A percentile compares a stretch with the other conserved stretches of the same genome.
These are phyloP conservation scores for Colletotrichum sp. DNA, from an alignment of 2,329 filamentous ascomycete species.

Conservation along the genomic window DNA sequence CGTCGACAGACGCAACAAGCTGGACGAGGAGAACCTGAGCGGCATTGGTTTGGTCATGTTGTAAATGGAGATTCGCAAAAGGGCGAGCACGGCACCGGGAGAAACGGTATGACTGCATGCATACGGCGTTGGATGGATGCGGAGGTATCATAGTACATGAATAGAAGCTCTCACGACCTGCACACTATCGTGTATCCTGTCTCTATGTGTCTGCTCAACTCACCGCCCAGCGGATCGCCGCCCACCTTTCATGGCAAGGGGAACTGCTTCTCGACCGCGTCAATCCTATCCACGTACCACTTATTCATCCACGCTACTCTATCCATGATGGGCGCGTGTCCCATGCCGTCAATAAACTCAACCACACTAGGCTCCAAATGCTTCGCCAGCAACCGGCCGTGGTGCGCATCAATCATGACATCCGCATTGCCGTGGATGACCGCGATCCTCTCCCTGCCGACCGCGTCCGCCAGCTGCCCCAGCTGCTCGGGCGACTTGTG, in stretches of 20 bases:
- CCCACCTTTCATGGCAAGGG: background rate
- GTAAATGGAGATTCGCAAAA: conserved; percentile 24
- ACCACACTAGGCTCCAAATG: conserved; percentile 66
- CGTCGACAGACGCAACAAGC: conserved; percentile 77
- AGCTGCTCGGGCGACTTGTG: conserved; percentile 74
- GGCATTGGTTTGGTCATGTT: conserved; percentile 90
- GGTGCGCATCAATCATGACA: conserved; percentile 76
- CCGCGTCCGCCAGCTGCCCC: conserved; percentile 64
- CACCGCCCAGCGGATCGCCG: background rate
- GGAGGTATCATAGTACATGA: conserved; percentile 15
- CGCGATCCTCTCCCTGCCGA: conserved; percentile 77
- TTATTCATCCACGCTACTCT: conserved; percentile 71
- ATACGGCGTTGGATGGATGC: conserved; percentile 3
- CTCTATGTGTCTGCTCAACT: background rate
- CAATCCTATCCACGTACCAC: conserved; percentile 62
- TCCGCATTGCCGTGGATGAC: conserved; percentile 80
- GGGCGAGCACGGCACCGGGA: background rate
- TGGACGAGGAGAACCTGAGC: conserved; percentile 80
- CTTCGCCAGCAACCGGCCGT: conserved; percentile 72
- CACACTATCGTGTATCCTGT: background rate
- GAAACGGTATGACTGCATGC: background rate
- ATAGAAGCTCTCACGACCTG: conserved; percentile 1
- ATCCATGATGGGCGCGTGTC: conserved; percentile 79
- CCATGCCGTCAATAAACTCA: conserved; percentile 71
- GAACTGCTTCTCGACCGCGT: conserved; percentile 54